Conservation (phyloP, 2,329 filamentous ascomycete species). For the Aureobasidium sp. region DNA sequence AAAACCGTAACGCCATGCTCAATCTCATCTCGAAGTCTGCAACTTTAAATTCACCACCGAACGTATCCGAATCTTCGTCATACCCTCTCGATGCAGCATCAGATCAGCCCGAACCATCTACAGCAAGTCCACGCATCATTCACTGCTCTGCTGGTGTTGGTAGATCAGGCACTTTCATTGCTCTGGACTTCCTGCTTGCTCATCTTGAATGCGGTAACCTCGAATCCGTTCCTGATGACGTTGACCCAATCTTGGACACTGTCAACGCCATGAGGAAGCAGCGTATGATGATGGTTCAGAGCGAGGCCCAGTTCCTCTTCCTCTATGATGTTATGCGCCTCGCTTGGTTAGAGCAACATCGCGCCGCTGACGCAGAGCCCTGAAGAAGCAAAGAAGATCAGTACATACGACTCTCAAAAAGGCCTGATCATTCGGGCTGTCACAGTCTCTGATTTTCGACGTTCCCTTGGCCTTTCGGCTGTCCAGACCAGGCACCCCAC, state of each 20-base stretch:
- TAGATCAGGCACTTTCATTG: conserved; percentile 89
- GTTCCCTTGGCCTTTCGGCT: too few species aligned
- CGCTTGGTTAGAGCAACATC: conserved; percentile 41
- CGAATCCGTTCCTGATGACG: conserved; percentile 36
- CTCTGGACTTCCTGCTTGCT: conserved; percentile 80
- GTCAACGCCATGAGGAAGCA: conserved; percentile 79
- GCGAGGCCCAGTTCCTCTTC: conserved; percentile 73
- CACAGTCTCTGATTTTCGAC: too few species aligned
- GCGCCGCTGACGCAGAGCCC: neutral
- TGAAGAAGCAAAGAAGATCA: neutral
- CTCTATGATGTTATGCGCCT: conserved; percentile 79
- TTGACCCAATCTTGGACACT: conserved; percentile 66
- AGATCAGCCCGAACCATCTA: neutral
- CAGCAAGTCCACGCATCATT: conserved; percentile 61
- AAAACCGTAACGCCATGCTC: conserved; percentile 59
- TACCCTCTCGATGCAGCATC: neutral
- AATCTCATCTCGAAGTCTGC: conserved; percentile 61
- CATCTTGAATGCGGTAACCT: conserved; percentile 71
- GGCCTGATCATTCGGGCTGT: too few species aligned
- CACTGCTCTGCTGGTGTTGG: conserved; percentile 81
- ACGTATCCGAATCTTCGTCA: conserved; percentile 7
- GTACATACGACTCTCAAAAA: too few species aligned
- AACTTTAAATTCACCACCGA: conserved; percentile 40
- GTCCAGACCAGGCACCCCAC: too few species aligned
- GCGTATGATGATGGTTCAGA: conserved; percentile 91